Evolutionary conservation across 1,284 basidiomycete species (phyloP).

Genomic region (Pyrrhoderma noxium): DNA sequence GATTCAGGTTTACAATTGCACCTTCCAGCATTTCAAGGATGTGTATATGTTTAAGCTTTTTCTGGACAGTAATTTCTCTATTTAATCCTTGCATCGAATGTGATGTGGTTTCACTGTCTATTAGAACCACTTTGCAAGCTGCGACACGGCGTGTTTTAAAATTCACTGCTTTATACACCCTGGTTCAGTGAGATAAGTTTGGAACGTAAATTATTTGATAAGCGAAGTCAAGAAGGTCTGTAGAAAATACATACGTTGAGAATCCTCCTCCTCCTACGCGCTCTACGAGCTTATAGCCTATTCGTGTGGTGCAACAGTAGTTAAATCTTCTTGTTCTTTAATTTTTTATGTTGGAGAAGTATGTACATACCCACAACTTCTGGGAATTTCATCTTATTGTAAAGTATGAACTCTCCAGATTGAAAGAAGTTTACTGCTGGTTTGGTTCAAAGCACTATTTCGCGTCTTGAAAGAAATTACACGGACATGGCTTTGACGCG

Average conservation of each 20-base stretch:
- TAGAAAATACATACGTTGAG: constrained; percentile 49
- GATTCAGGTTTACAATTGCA: constrained; percentile 58
- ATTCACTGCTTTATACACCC: constrained; percentile 78
- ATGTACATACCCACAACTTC: constrained; percentile 10
- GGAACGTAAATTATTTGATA: no score
- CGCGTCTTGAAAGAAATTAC: no score
- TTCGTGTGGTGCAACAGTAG: not conserved
- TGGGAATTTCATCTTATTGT: constrained; percentile 15
- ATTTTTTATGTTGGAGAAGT: not conserved
- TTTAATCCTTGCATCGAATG: constrained; percentile 74
- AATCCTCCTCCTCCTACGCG: constrained; percentile 83
- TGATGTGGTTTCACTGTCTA: constrained; percentile 53
- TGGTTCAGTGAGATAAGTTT: constrained; percentile 25
- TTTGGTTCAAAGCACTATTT: no score
- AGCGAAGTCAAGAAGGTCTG: no score
- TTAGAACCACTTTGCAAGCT: constrained; percentile 77
- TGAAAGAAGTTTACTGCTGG: not conserved
- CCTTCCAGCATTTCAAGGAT: constrained; percentile 83
- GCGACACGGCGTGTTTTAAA: constrained; percentile 58
- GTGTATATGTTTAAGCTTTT: constrained; percentile 73
- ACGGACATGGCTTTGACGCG: no score
- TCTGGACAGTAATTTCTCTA: constrained; percentile 92
- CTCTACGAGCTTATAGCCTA: constrained; percentile 65
- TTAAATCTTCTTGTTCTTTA: not conserved
- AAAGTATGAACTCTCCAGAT: not conserved